A percentile compares a stretch with the other conserved stretches of the same genome.
phyloP scores from a whole-genome alignment of 345 rosid genomes.

The Hypericum androsaemum region DNA sequence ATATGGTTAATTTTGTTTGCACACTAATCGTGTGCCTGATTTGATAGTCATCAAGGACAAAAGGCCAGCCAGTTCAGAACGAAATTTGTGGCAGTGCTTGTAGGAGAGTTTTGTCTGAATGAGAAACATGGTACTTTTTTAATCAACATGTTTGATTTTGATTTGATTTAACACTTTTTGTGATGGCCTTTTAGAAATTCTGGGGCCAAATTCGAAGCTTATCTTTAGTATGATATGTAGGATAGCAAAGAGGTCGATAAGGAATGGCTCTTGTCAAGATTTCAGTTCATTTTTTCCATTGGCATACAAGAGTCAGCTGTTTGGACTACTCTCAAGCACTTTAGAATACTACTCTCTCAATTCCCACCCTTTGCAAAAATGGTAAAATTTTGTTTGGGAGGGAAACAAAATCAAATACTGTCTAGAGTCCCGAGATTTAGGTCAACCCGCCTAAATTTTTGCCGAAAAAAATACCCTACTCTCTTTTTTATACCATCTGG shows the following conservation, averaged over 20 bases:
- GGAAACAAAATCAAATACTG: no score
- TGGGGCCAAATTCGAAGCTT: neutral
- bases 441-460: no score
- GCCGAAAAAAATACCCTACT: no score
- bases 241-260: neutral
- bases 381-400: no score
- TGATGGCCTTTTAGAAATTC: no score
- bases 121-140: neutral
- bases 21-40: neutral
- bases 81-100: neutral
- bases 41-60: slow-evolving; percentile 2
- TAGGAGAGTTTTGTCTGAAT: neutral
- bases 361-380: no score
- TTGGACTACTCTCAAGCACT: slow-evolving; percentile 2
- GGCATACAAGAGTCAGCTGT: neutral
- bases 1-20: neutral
- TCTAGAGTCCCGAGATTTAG: no score
- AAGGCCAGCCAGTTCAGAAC: neutral
- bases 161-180: no score
- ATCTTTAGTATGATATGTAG: neutral
- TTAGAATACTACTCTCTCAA: neutral
- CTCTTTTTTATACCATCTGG: no score
- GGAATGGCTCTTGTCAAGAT: neutral
- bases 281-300: no score
- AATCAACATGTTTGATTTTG: no score